Evolutionary conservation across 2,329 filamentous ascomycete genomes (phyloP), one percentile per base, ranked within the genome.

Genomic region (Hysterium pulicare): DNA sequence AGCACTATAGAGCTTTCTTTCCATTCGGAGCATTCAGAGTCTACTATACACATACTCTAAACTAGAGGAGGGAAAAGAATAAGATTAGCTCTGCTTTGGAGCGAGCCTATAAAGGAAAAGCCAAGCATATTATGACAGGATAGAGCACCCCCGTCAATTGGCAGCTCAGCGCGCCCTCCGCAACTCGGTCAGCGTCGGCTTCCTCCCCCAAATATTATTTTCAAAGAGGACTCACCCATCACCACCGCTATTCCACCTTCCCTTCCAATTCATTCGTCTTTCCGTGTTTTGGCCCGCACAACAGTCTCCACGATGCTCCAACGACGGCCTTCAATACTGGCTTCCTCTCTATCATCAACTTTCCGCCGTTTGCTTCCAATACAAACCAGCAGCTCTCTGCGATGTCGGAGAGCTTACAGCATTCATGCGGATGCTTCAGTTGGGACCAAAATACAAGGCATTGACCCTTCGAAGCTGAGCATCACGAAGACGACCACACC

Each of bases 381-480:
- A 40, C 42, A 74, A 74, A 46, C 66, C 44, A 55, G 60, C 38
- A 37, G 40, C 30, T 58, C 64, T 26, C 60, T 67, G 55, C 61
- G 69, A 71, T 74, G 68, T 70, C 71, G 70, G 64, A 69, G 72
- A 55, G 58, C 61, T 34, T 78, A 77, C 64, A 78, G 71, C 62
- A 67, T 74, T 38, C 67, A 70, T 45, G 70, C 71, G 44, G 69
- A 72, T 46, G 70, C 70, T 46, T 70, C 71, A 48, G 63, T 63
- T 17, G 67, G 70, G 42, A 67, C 75, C 9, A 77, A 79, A 63
- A 78, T 83, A 23, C 76, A 79, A 42, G 82, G 80, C 42, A 79
- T 97, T 51, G 88, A 97, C 67, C 72, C 85, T n/a, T 78, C 82
- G 30, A 85, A 84, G 69, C 80, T 97, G 46, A 74, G 76, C 37